Base-by-base conservation (phyloP, 2,329 filamentous ascomycete species). In the Zasmidium angulare region DNA sequence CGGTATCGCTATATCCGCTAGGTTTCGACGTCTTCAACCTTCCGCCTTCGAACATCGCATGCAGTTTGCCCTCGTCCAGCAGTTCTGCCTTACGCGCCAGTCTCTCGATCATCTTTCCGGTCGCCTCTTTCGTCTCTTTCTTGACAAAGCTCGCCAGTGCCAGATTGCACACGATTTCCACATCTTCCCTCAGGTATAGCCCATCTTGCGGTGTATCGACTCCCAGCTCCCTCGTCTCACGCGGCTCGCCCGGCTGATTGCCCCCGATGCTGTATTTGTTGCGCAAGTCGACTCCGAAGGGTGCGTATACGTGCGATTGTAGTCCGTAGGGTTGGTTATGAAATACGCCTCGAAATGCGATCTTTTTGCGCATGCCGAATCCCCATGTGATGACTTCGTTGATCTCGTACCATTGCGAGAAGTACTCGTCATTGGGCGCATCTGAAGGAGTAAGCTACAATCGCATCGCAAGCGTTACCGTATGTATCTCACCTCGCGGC, bases 371-470 rank as follows among this genome's bases (percentile, higher is more conserved):
- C 56, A 89, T 76, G 31, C 87, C 87, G 0, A 87, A 87, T 4
- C 89, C 76, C 66, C 86, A 84, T 71, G 89, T 86, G 60, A 90
- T 86, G 68, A 86, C 82, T 78, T 90, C 82, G 58, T 78, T 82
- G 69, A 90, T 89, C 74, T 89, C 86, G 72, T 90, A 90, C 87
- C 87, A 90, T 26, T 87, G 88, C 63, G 85, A 85, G 75, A 88
- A 90, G 75, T 82, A 90, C 74, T 90, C 87, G 74, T 90, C 87
- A 65, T 85, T 78, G 57, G 85, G 82, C 63, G 87, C 53, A 23
- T 53, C 29, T 46, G 31, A 17, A 29, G 11, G 2, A 3, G 49
- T 50, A 21, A 50, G 49, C 49, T 19, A 43, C 36, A 17, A 43
- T 17, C 63, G 87, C 53, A 12, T 53, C 29, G 21, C 19, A 31